Evolutionary conservation across 306 rosid genomes (phyloP).

Genomic region (Lathyrus sativus): DNA sequence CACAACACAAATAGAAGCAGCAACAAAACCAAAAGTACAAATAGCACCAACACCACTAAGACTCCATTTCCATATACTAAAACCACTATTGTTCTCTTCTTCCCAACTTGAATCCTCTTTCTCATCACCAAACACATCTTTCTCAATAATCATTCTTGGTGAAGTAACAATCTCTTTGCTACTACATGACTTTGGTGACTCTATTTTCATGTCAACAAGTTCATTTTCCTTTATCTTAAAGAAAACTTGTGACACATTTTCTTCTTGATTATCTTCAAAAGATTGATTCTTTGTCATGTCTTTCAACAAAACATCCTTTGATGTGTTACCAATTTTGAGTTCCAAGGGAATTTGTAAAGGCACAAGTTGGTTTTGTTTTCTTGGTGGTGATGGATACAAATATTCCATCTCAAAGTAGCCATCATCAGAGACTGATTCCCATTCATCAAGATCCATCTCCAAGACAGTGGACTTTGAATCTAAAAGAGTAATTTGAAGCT

Average conservation of each 20-base stretch:
- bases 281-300: constrained; percentile 17
- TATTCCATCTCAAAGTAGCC: constrained; percentile 58
- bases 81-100: constrained; percentile 39
- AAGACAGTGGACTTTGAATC: background rate
- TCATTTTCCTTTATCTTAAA: constrained; percentile 78
- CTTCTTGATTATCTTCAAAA: constrained; percentile 50
- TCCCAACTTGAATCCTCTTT: constrained; percentile 37
- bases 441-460: constrained; percentile 78
- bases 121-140: constrained; percentile 35
- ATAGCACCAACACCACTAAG: constrained; percentile 83
- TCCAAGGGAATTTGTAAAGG: constrained; percentile 52
- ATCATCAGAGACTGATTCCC: constrained; percentile 78
- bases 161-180: constrained; percentile 52
- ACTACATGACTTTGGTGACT: constrained; percentile 62
- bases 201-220: constrained; percentile 82
- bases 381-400: constrained; percentile 59
- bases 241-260: constrained; percentile 58
- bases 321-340: constrained; percentile 30
- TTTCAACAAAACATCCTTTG: constrained; percentile 36
- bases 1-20: constrained; percentile 72
- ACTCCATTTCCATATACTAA: constrained; percentile 67
- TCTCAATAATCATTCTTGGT: constrained; percentile 53
- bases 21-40: constrained; percentile 85
- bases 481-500: constrained; percentile 17
- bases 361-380: constrained; percentile 44